Evolutionary conservation across 805 yeast genomes (phyloP).

Genomic region (Metschnikowia anglica): DNA sequence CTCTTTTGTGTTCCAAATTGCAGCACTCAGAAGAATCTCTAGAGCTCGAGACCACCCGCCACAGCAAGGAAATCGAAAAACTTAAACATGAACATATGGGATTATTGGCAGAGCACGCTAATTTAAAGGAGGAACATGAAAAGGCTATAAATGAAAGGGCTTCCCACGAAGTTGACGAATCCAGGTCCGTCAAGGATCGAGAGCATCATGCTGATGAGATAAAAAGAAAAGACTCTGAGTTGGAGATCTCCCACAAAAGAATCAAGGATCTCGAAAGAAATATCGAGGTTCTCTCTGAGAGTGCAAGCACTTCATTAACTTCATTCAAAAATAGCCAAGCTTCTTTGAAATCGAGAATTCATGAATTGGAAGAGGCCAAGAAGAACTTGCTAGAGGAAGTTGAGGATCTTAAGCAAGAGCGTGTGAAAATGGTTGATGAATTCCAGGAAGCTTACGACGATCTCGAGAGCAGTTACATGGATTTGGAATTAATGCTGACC

Average conservation of each 20-base stretch:
- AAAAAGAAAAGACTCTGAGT: conserved; percentile 3
- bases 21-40: conserved; percentile 1
- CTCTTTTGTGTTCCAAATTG: not conserved
- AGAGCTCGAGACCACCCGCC: not conserved
- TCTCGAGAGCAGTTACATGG: conserved; percentile 19
- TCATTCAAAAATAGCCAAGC: conserved; percentile 13
- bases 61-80: conserved; percentile 1
- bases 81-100: conserved; percentile 5
- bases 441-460: conserved; percentile 22
- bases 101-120: conserved; percentile 1
- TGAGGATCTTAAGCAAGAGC: conserved; percentile 24
- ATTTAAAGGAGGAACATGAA: conserved; percentile 2
- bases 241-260: conserved; percentile 10
- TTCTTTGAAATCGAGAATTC: conserved; percentile 14
- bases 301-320: conserved; percentile 13
- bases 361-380: conserved; percentile 26
- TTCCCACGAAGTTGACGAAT: not conserved
- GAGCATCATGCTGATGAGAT: not conserved
- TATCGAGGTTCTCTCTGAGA: conserved; percentile 17
- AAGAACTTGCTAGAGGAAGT: conserved; percentile 22
- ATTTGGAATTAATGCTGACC: conserved; percentile 15
- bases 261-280: conserved; percentile 16
- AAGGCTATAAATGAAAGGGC: not conserved
- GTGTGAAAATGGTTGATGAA: conserved; percentile 23
- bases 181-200: not conserved